phyloP scores from a whole-genome alignment of 768 basidiomycete species.

The Serendipita sp. region DNA sequence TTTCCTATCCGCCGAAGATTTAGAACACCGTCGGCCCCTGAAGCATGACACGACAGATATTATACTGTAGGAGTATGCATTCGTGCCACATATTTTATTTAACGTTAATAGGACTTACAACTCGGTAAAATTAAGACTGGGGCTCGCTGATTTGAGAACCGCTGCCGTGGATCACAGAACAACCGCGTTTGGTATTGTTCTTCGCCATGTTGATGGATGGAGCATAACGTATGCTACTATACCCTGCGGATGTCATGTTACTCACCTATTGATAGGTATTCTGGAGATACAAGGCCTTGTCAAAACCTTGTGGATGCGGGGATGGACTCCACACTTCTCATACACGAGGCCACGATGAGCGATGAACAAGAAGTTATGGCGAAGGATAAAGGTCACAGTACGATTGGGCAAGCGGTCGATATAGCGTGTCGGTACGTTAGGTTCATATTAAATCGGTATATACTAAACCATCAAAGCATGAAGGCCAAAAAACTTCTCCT shows the following conservation, averaged over 20 bases:
- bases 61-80: too few species aligned
- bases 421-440: slow-evolving; percentile 46
- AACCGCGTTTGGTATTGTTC: slow-evolving; percentile 50
- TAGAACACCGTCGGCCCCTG: not conserved
- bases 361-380: slow-evolving; percentile 70
- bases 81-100: too few species aligned
- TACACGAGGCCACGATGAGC: slow-evolving; percentile 89
- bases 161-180: slow-evolving; percentile 62
- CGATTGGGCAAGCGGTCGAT: slow-evolving; percentile 72
- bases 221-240: slow-evolving; percentile 38
- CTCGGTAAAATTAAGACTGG: slow-evolving; percentile 21
- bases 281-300: slow-evolving; percentile 77
- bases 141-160: slow-evolving; percentile 41
- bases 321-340: slow-evolving; percentile 54
- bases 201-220: slow-evolving; percentile 59
- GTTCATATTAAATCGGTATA: not conserved
- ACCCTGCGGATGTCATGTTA: slow-evolving; percentile 2
- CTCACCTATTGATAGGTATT: slow-evolving; percentile 41
- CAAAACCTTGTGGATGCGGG: slow-evolving; percentile 50
- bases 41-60: not conserved
- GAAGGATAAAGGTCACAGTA: slow-evolving; percentile 65
- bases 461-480: slow-evolving; percentile 39
- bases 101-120: not conserved
- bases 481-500: slow-evolving; percentile 68
- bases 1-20: not conserved